These are phyloP conservation scores for Psidium guajava DNA, from an alignment of 345 rosid species.

Conservation along the genomic window DNA sequence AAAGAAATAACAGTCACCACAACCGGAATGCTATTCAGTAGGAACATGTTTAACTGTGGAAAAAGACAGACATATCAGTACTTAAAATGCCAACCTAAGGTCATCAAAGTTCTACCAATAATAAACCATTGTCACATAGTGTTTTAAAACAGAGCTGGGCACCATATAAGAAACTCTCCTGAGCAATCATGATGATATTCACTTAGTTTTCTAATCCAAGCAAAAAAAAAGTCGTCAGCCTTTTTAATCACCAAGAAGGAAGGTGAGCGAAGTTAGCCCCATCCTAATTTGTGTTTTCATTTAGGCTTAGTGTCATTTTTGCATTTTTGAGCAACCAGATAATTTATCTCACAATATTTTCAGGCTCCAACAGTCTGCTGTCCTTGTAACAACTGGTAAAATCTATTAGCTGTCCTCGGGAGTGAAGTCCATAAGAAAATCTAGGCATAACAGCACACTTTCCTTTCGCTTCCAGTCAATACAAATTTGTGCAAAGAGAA, in stretches of 20 bases:
- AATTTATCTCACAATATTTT: neutral
- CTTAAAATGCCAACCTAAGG: neutral
- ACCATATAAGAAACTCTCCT: neutral
- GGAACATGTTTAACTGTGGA: constrained; percentile 69
- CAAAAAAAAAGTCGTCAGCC: neutral
- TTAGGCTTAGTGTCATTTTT: neutral
- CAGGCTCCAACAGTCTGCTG: neutral
- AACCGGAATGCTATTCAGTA: constrained; percentile 88
- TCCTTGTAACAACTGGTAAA: neutral
- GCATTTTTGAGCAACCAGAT: neutral
- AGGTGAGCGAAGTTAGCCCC: neutral
- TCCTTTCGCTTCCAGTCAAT: neutral
- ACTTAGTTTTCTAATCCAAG: neutral
- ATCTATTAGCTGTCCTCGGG: neutral
- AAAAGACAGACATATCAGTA: constrained; percentile 12
- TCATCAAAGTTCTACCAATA: neutral
- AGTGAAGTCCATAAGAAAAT: neutral
- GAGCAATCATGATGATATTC: neutral
- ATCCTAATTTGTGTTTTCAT: neutral
- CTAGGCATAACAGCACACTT: neutral
- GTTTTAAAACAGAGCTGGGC: neutral
- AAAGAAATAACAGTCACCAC: constrained; percentile 85
- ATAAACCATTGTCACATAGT: neutral
- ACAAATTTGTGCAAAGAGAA: neutral
- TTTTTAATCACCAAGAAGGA: neutral